Evolutionary conservation across 2,329 filamentous ascomycete genomes (phyloP).

Genomic region (Aurifilum marmelostoma): DNA sequence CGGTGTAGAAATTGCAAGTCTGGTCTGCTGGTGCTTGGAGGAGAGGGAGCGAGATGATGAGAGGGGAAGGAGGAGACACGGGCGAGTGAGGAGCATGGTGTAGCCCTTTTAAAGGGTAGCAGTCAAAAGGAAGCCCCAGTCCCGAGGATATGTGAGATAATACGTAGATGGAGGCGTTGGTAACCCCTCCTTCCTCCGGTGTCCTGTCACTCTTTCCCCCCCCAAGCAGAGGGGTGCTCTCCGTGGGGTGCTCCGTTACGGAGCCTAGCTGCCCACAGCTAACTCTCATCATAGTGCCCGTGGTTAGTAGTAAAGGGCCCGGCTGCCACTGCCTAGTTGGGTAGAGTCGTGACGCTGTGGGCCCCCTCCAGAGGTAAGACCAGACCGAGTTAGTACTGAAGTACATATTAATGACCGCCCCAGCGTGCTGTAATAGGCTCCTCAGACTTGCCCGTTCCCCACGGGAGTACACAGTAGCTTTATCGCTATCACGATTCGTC

Average conservation of each 20-base stretch:
- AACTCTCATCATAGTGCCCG: not conserved
- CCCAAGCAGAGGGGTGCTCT: not conserved
- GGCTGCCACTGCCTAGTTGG: conserved; percentile 15
- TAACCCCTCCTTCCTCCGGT: not conserved
- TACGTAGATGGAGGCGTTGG: not conserved
- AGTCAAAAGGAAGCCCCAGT: not conserved
- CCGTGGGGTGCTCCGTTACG: not conserved
- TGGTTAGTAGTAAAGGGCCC: not conserved
- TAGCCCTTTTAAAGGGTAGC: not conserved
- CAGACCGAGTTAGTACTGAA: not conserved
- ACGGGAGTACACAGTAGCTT: not conserved
- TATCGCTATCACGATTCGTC: not conserved
- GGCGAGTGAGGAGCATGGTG: not conserved
- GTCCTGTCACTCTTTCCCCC: not conserved
- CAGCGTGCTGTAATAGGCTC: not conserved
- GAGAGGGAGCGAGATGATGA: conserved; percentile 3
- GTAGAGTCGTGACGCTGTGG: not conserved
- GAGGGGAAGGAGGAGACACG: not conserved
- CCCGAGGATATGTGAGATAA: not conserved
- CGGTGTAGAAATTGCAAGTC: not conserved
- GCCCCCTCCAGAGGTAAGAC: not conserved
- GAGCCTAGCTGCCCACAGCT: not conserved
- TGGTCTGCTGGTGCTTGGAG: conserved; percentile 5
- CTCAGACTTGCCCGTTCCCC: not conserved
- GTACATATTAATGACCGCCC: not conserved